Evolutionary conservation across 805 yeast species (phyloP).

Genomic region (Zygoascus bituminiphila): DNA sequence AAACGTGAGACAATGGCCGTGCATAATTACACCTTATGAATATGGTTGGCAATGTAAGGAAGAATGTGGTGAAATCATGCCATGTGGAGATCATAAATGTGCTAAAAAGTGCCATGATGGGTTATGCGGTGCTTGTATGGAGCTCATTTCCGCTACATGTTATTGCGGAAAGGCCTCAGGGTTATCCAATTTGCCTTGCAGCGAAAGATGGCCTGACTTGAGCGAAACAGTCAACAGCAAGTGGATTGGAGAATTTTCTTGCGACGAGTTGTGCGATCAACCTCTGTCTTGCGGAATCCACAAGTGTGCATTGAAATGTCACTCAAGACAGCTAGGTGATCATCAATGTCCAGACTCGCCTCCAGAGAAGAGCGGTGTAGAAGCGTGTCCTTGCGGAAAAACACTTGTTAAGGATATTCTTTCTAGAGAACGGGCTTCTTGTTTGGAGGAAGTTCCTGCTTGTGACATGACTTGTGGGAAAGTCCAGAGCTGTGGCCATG

Average conservation of each 20-base stretch:
- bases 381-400: conserved; percentile 76
- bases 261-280: conserved; percentile 38
- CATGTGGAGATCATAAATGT: conserved; percentile 70
- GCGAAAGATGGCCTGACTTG: conserved; percentile 10
- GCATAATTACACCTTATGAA: conserved; percentile 58
- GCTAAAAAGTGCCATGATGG: conserved; percentile 64
- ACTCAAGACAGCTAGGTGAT: conserved; percentile 36
- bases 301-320: conserved; percentile 44
- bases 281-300: conserved; percentile 60
- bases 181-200: conserved; percentile 21
- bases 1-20: conserved; percentile 56
- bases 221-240: conserved; percentile 17
- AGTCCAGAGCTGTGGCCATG: conserved; percentile 59
- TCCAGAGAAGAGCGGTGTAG: conserved; percentile 29
- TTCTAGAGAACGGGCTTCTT: conserved; percentile 39
- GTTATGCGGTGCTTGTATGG: conserved; percentile 67
- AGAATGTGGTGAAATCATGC: conserved; percentile 51
- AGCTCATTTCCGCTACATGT: conserved; percentile 43
- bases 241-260: conserved; percentile 48
- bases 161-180: conserved; percentile 59
- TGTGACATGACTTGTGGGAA: conserved; percentile 64
- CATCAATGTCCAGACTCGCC: conserved; percentile 61
- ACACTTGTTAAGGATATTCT: conserved; percentile 36
- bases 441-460: conserved; percentile 74
- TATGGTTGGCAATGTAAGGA: conserved; percentile 60